A percentile compares a stretch with the other conserved stretches of the same genome.
Evolutionary conservation across 257 asterid species (phyloP).

Genomic region (Capsicum chinense): DNA sequence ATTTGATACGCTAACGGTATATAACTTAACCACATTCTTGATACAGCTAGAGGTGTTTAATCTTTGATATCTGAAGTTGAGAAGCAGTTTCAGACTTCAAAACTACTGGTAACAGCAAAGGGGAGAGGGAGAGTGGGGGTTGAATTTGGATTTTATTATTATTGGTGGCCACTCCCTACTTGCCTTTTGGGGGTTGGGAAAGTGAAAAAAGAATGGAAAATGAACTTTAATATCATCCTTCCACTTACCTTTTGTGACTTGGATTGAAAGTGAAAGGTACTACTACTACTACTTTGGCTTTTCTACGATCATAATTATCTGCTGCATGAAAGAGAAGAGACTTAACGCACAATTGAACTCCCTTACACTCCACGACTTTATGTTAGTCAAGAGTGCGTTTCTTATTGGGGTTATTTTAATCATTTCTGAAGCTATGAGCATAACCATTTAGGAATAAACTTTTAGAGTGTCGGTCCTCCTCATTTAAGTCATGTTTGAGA

Average conservation of each 20-base stretch:
- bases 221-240: slow-evolving; percentile 32
- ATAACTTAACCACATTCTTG: background rate
- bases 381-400: background rate
- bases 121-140: background rate
- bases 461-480: background rate
- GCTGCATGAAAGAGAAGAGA: background rate
- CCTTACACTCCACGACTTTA: background rate
- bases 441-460: background rate
- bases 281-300: background rate
- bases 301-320: background rate
- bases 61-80: background rate
- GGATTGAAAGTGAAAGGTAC: slow-evolving; percentile 30
- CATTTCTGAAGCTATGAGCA: background rate
- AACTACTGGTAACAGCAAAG: background rate
- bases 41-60: background rate
- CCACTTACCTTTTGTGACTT: slow-evolving; percentile 30
- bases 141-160: background rate
- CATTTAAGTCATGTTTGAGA: background rate
- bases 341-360: background rate
- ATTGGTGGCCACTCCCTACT: background rate
- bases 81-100: background rate
- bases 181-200: background rate
- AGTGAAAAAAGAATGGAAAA: background rate
- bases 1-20: background rate
- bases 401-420: background rate